Conservation (phyloP, 164 flowering plant genomes). For the Stephania cephalantha region DNA sequence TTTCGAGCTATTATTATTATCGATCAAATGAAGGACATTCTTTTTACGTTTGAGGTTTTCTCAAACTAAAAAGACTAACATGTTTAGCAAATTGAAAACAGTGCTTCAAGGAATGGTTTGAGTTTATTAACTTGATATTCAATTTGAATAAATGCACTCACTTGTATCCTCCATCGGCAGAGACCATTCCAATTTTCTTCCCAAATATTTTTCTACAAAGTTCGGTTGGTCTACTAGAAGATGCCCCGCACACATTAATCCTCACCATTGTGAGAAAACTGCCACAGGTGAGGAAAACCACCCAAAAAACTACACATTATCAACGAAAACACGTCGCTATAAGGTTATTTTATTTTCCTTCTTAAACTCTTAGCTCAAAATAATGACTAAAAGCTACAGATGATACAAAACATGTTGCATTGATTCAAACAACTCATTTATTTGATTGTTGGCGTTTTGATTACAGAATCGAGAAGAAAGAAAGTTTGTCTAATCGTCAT, state of each 20-base stretch:
- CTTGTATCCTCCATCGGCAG: neutral
- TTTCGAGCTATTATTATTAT: constrained; percentile 24
- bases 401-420: too few relatives aligned
- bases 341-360: too few relatives aligned
- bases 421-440: too few relatives aligned
- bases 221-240: constrained; percentile 3
- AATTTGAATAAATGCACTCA: neutral
- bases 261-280: constrained; percentile 17
- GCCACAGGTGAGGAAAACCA: too few relatives aligned
- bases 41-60: constrained; percentile 17
- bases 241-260: constrained; percentile 16
- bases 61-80: constrained; percentile 8
- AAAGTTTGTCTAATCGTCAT: too few relatives aligned
- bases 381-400: too few relatives aligned
- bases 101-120: neutral
- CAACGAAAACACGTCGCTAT: too few relatives aligned
- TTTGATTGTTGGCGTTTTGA: too few relatives aligned
- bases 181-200: constrained; percentile 3
- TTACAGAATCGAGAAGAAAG: too few relatives aligned
- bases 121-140: constrained; percentile 15
- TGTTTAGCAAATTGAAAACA: constrained; percentile 6
- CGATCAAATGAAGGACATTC: constrained; percentile 9
- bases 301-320: too few relatives aligned
- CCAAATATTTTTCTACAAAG: neutral
- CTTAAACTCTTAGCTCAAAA: too few relatives aligned